Base-by-base conservation (phyloP, 2,329 filamentous ascomycete genomes). In the Penicillium sp. region DNA sequence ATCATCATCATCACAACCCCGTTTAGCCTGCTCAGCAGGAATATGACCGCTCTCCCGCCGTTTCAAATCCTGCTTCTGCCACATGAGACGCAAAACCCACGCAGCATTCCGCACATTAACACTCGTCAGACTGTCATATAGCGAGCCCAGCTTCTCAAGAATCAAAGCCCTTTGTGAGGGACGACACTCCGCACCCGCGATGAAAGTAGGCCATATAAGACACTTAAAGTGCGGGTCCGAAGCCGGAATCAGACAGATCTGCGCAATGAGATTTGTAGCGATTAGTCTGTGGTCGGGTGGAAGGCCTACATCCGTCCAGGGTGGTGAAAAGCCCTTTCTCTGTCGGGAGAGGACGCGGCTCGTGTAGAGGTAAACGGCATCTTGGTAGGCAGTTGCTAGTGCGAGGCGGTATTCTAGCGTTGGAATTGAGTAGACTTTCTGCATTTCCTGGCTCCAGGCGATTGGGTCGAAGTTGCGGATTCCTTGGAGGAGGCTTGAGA, bases 351-450 rank as follows among this genome's bases (percentile, higher is more conserved):
- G 65, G 2, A 72, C 68, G 8, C 69, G 63, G 39, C 65, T 68
- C 11, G 69, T 66, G 49, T 72, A 72, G 27, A 72, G 65, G 49
- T 72, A 71, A 39, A 72, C 68, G 35, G 68, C 64, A 19, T 66
- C 62, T 54, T 71, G 67, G 56, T 71, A 72, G 45, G 67, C 58
- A 39, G 60, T 63, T 25, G 70, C 79, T 1, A 80, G 74, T 44
- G 70, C 69, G 42, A 81, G 74, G 43, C 74, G 75, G 54, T 71
- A 66, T 40, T 73, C 69, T 11, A 80, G 64, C 13, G 75, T 70
- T 1, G 70, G 61, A 22, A 80, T 75, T 64, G 76, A 79, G 31
- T 62, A 57, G 47, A 59, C 67, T n/a, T 59, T 54, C 54, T 71
- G 68, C 59, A 72, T 67, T 38, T 66, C 62, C 43, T 68, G 58